A percentile compares a stretch with the other conserved stretches of the same genome.
phyloP scores from a whole-genome alignment of 352 stramenopile genomes.

The Globisporangium spinosum region DNA sequence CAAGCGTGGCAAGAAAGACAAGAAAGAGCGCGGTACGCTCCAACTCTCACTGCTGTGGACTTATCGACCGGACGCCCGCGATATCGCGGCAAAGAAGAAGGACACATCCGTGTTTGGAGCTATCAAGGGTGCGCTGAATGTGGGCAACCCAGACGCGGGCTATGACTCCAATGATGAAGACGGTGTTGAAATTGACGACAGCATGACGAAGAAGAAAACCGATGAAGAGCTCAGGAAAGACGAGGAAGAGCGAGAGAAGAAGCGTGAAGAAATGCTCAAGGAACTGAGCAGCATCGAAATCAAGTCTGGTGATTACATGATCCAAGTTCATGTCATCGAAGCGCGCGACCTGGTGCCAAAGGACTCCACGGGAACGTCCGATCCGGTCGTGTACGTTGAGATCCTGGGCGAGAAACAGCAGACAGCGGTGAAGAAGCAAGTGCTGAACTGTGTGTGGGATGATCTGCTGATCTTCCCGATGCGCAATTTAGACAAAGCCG shows the following conservation, averaged over 20 bases:
- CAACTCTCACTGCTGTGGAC: constrained; percentile 60
- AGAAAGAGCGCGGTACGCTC: constrained; percentile 52
- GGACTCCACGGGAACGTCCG: constrained; percentile 84
- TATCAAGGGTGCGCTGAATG: constrained; percentile 33
- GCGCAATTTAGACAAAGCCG: constrained; percentile 69
- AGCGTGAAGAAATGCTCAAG: constrained; percentile 67
- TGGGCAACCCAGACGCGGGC: constrained; percentile 59
- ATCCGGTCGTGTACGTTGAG: constrained; percentile 90
- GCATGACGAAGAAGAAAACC: constrained; percentile 50
- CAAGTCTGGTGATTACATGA: constrained; percentile 84
- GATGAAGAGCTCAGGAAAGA: constrained; percentile 73
- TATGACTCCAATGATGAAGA: constrained; percentile 75
- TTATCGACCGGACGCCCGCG: constrained; percentile 39
- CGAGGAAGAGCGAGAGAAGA: constrained; percentile 65
- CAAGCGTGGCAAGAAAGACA: constrained; percentile 67
- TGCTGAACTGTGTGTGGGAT: constrained; percentile 87
- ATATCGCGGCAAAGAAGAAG: constrained; percentile 73
- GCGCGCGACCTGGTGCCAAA: constrained; percentile 85
- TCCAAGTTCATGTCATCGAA: constrained; percentile 91
- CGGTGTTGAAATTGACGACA: constrained; percentile 49
- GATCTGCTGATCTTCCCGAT: constrained; percentile 78
- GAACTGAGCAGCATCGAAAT: constrained; percentile 82
- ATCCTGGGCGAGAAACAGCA: constrained; percentile 85
- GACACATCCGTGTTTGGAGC: constrained; percentile 51
- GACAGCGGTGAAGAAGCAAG: constrained; percentile 78